These are phyloP conservation scores for Tricholoma saponaceum DNA, from an alignment of 768 basidiomycete genomes.

Conservation along the genomic window DNA sequence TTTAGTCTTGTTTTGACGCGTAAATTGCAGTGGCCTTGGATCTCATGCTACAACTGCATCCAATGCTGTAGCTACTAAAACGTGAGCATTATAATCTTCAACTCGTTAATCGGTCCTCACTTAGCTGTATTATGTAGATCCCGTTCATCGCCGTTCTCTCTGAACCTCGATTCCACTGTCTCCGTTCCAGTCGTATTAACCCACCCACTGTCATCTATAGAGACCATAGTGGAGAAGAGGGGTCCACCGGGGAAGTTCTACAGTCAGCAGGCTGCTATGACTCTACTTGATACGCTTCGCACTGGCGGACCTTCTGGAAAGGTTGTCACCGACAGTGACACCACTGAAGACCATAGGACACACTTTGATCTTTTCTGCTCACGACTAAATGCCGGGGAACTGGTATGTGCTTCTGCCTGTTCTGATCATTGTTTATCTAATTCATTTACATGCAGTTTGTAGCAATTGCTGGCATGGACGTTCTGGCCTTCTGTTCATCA, in stretches of 20 bases:
- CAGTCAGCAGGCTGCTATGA: slow-evolving; percentile 36
- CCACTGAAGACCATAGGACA: slow-evolving; percentile 36
- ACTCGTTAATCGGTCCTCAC: slow-evolving; percentile 1
- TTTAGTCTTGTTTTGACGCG: background rate
- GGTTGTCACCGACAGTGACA: slow-evolving; percentile 34
- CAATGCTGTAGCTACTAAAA: slow-evolving; percentile 9
- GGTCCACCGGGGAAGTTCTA: slow-evolving; percentile 64
- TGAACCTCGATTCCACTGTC: slow-evolving; percentile 48
- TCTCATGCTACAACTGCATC: slow-evolving; percentile 18
- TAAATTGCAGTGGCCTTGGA: slow-evolving; percentile 30
- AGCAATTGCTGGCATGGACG: slow-evolving; percentile 43
- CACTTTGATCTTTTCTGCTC: slow-evolving; percentile 46
- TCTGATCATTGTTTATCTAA: background rate
- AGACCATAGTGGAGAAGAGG: slow-evolving; percentile 33
- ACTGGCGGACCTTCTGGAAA: slow-evolving; percentile 47
- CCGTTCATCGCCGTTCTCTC: slow-evolving; percentile 32
- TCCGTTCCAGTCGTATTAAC: slow-evolving; percentile 47
- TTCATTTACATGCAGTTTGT: slow-evolving; percentile 43
- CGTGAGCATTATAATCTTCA: slow-evolving; percentile 21
- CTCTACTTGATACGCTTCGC: slow-evolving; percentile 51
- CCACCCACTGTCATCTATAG: slow-evolving; percentile 34
- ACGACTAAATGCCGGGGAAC: slow-evolving; percentile 48
- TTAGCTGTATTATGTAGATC: slow-evolving; percentile 15
- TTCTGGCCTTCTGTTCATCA: slow-evolving; percentile 60
- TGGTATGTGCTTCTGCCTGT: slow-evolving; percentile 35